phyloP scores from a whole-genome alignment of 1,139 yeast genomes.

The Yamadazyma trypodendri region DNA sequence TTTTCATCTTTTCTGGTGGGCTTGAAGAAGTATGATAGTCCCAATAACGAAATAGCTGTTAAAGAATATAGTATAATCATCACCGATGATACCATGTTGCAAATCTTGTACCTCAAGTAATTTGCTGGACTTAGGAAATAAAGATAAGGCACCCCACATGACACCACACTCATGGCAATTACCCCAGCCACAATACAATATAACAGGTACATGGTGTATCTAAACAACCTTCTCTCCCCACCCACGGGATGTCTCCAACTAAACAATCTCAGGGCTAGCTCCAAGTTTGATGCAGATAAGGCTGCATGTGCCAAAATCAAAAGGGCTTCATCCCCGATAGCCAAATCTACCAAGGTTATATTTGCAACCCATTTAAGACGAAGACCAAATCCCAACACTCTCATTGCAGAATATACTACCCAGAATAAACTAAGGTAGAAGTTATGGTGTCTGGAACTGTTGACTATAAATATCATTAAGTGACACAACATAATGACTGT shows the following conservation, averaged over 20 bases:
- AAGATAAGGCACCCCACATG: conserved; percentile 63
- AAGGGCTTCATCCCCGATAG: conserved; percentile 34
- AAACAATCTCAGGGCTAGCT: conserved; percentile 62
- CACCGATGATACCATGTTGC: conserved; percentile 56
- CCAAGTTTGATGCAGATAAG: conserved; percentile 37
- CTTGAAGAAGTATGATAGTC: conserved; percentile 52
- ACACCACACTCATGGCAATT: conserved; percentile 65
- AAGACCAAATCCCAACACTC: conserved; percentile 30
- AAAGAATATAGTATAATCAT: conserved; percentile 58
- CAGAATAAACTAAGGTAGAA: conserved; percentile 35
- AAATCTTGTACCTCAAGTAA: conserved; percentile 53
- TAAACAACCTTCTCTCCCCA: conserved; percentile 56
- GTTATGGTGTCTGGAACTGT: conserved; percentile 35
- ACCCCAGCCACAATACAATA: conserved; percentile 59
- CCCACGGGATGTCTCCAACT: conserved; percentile 84
- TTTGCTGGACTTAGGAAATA: conserved; percentile 48
- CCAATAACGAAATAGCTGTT: conserved; percentile 50
- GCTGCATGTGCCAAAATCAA: conserved; percentile 34
- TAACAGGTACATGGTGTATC: conserved; percentile 49
- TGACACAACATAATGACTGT: conserved; percentile 27
- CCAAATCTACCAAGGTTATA: conserved; percentile 32
- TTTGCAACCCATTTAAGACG: conserved; percentile 32
- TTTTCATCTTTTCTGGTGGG: conserved; percentile 57
- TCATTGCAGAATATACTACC: conserved; percentile 28
- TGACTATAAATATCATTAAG: conserved; percentile 26